Percentiles rank a stretch among this genome's conserved stretches.
These are phyloP conservation scores for Hypoxylon sp. DNA, from an alignment of 2,329 filamentous ascomycete species.

Conservation along the genomic window DNA sequence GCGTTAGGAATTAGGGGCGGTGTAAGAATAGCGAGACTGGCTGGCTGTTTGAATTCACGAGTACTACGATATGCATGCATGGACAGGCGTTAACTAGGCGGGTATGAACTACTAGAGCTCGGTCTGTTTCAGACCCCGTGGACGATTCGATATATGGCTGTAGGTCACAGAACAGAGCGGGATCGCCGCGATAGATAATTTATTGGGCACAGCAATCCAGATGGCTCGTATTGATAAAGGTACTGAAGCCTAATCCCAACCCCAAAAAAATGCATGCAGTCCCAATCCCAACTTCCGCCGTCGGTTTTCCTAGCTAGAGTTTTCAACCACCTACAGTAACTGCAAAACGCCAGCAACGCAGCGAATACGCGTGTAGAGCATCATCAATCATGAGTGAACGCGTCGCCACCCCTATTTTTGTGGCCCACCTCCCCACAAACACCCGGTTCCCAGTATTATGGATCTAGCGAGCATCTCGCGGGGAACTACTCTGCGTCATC, in stretches of 20 bases:
- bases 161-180: background rate
- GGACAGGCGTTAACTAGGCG: slow-evolving; percentile 32
- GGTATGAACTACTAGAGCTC: slow-evolving; percentile 7
- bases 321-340: slow-evolving; percentile 9
- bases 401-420: background rate
- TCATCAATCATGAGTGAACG: slow-evolving; percentile 27
- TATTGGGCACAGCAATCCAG: slow-evolving; percentile 17
- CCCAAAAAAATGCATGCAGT: slow-evolving; percentile 7
- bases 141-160: slow-evolving; percentile 4
- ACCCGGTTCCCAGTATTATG: background rate
- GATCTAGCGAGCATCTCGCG: slow-evolving; percentile 61
- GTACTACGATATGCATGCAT: slow-evolving; percentile 38
- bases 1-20: background rate
- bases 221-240: slow-evolving; percentile 19
- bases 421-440: background rate
- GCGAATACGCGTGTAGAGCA: slow-evolving; percentile 27
- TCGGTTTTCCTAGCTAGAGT: slow-evolving; percentile 4
- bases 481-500: slow-evolving; percentile 67
- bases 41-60: slow-evolving; percentile 20
- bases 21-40: slow-evolving; percentile 26
- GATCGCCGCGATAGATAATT: slow-evolving; percentile 4
- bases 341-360: slow-evolving; percentile 34
- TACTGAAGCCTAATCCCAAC: slow-evolving; percentile 10
- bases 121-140: background rate
- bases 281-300: slow-evolving; percentile 2